Conservation (phyloP, 305 asterid species). For the Solanum chacoense region DNA sequence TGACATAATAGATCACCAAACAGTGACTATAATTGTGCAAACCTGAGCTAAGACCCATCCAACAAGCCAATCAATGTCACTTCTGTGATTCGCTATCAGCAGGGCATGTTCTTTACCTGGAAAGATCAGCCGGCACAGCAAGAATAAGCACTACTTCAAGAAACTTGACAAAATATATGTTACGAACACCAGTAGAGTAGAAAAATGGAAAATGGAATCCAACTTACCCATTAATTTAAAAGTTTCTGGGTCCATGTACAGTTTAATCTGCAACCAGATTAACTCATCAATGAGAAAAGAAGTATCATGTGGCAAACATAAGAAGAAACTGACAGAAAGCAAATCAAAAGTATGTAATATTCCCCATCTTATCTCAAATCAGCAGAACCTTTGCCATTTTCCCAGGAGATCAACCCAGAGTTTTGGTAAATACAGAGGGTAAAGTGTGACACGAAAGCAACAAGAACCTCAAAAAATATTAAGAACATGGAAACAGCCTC, state of each 20-base stretch:
- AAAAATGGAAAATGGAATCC: background rate
- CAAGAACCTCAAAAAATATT: background rate
- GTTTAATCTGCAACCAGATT: conserved; percentile 45
- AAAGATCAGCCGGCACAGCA: conserved; percentile 7
- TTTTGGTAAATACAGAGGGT: background rate
- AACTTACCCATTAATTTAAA: conserved; percentile 53
- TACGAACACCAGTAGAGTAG: background rate
- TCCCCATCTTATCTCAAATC: background rate
- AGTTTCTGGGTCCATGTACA: conserved; percentile 52
- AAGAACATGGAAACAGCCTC: background rate
- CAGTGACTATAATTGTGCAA: background rate
- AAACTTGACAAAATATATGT: background rate
- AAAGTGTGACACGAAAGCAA: background rate
- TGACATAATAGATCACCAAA: background rate
- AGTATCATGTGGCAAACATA: background rate
- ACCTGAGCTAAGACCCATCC: conserved; percentile 99
- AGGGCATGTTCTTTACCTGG: conserved; percentile 95
- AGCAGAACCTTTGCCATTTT: background rate
- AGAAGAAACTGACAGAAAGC: background rate
- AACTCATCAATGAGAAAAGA: conserved; percentile 3
- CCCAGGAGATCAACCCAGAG: background rate
- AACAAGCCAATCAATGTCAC: conserved; percentile 95
- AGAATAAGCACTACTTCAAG: background rate
- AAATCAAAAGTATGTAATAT: background rate
- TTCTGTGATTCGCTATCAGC: conserved; percentile 66